Evolutionary conservation across 768 basidiomycete genomes (phyloP), one percentile per base, ranked within the genome.

Genomic region (Boletus coccyginus): DNA sequence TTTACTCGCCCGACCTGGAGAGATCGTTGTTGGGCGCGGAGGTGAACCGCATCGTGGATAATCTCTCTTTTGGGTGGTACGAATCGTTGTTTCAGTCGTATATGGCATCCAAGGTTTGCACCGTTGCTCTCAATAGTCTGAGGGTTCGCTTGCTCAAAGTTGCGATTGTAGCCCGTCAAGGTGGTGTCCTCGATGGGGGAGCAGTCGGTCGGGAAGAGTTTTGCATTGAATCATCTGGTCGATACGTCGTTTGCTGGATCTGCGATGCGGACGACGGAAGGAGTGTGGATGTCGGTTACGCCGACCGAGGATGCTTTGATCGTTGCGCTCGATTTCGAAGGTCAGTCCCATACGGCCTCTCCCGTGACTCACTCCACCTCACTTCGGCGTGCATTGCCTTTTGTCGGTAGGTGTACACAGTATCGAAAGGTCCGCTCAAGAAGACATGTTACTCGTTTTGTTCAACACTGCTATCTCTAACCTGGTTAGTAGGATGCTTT

Each of bases 161-260:
- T 0, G 1, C 16, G 10, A 33, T 40, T 12, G 46, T 38, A 85
- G 81, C 84, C 83, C 2, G 84, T 86, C 14, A 79, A 77, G 58
- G 85, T 86, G 4, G 84, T 86, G 2, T 83, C 84, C 0, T 86
- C 85, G 0, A 86, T 86, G 85, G 84, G 84, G 1, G 84, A 85
- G 63, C 85, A 86, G 62, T 85, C 82, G 0, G 84, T 86, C 1
- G 85, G 84, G 1, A 85, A 85, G 60, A 81, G 78, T 50, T 86
- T 77, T 51, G 71, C 79, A 0, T 64, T 86, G 38, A 85, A 86
- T 50, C 85, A 86, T 58, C 71, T 87, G 7, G 77, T 75, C 1
- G 85, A 86, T 60, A 83, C 84, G 0, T 86, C 85, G 0, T 86
- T 87, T 60, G 83, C 83, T 9, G 85, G 85, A 1, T 81, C 78